Evolutionary conservation across 1,284 basidiomycete species (phyloP), one percentile per base, ranked within the genome.

Genomic region (Phellopilus nigrolimitatus): DNA sequence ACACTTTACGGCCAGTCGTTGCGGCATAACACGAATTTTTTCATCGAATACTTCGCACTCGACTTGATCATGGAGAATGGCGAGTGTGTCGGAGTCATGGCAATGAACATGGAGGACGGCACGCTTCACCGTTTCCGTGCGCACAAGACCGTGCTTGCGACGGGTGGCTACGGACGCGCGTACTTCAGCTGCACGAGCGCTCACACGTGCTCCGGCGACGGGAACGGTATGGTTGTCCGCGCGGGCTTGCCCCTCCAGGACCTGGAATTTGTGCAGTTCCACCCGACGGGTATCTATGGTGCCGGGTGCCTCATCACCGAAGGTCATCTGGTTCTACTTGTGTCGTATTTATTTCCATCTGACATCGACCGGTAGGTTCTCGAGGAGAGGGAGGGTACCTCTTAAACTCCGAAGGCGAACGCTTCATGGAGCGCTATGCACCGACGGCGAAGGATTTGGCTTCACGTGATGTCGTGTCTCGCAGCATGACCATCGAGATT

Each of bases 391-490:
- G 97, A 75, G 97, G 97, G 61, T 99, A 99, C 73, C 78, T 99
- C 60, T 77, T 99, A 68, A 99, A 99, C 78, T 93, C 93, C 8
- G 90, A 98, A 76, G 97, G 97, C 69, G 97, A 99, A 73, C 91
- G 97, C 58, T 99, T 99, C 79, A 99, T 99, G 97, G 95, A 99
- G 73, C 91, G 95, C 70, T 97, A 98, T 69, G 97, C 97, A 1
- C 97, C 97, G 15, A 98, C 95, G 47, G 97, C 97, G 59, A 99
- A 99, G 79, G 97, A 99, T 78, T 82, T 99, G 59, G 97, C 97
- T 38, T 99, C 97, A 50, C 94, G 97, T 70, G 97, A 99, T 68
- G 97, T 99, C 67, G 97, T 99, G 45, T 99, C 97, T 53, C 92
- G 97, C 63, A 95, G 91, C 54, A 99, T 99, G 95, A 99, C 97